phyloP scores from a whole-genome alignment of 768 basidiomycete species.

The Calvatia gigantea region DNA sequence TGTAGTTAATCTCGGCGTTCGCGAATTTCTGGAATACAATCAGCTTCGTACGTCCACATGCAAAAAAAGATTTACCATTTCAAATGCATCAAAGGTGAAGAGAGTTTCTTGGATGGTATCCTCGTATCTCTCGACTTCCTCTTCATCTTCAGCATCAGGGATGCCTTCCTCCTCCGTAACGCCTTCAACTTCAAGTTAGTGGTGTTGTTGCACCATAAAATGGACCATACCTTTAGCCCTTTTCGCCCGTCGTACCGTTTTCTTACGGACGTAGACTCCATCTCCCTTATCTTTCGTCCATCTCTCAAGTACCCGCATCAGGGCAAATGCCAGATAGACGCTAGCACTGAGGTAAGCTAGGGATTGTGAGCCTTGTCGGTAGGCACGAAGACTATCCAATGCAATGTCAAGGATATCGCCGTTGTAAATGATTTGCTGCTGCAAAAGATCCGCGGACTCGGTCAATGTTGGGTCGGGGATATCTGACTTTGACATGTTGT shows the following conservation, averaged over 20 bases:
- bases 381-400: slow-evolving; percentile 69
- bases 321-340: slow-evolving; percentile 76
- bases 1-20: slow-evolving; percentile 78
- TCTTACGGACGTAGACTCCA: slow-evolving; percentile 77
- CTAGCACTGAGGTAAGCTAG: slow-evolving; percentile 85
- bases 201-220: neutral
- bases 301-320: slow-evolving; percentile 87
- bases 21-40: slow-evolving; percentile 73
- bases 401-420: slow-evolving; percentile 91
- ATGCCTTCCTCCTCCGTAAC: slow-evolving; percentile 58
- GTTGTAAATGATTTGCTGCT: slow-evolving; percentile 92
- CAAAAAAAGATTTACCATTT: slow-evolving; percentile 56
- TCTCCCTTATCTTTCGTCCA: slow-evolving; percentile 72
- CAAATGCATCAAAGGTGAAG: slow-evolving; percentile 90
- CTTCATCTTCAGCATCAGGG: slow-evolving; percentile 67
- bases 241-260: slow-evolving; percentile 49
- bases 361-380: slow-evolving; percentile 77
- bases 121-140: slow-evolving; percentile 45
- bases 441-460: slow-evolving; percentile 78
- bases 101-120: slow-evolving; percentile 76
- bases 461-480: slow-evolving; percentile 44
- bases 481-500: slow-evolving; percentile 65
- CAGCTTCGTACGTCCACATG: slow-evolving; percentile 6
- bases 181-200: slow-evolving; percentile 24
- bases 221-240: slow-evolving; percentile 36